phyloP scores from a whole-genome alignment of 345 rosid genomes.

The Camelina neglecta region DNA sequence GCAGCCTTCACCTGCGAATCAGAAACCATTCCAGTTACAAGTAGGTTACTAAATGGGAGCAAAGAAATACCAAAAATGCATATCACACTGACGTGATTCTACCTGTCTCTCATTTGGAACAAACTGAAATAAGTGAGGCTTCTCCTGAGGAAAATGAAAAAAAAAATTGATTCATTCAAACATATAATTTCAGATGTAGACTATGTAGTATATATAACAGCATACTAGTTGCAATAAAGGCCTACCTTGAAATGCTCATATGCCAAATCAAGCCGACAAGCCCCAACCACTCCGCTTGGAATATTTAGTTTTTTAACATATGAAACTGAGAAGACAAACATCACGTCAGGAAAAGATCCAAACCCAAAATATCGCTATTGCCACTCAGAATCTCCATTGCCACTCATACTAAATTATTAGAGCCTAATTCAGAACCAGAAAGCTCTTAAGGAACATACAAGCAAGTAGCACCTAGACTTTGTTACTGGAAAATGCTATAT shows the following conservation, averaged over 20 bases:
- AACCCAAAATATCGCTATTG: conserved; percentile 11
- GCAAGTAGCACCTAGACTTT: background rate
- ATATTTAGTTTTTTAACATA: conserved; percentile 86
- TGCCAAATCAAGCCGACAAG: conserved; percentile 98
- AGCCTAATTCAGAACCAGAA: background rate
- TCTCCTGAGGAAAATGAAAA: conserved; percentile 61
- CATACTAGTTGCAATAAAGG: conserved; percentile 19
- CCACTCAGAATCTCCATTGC: background rate
- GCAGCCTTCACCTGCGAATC: conserved; percentile 84
- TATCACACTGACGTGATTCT: background rate
- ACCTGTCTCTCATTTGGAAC: conserved; percentile 98
- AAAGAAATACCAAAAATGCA: conserved; percentile 27
- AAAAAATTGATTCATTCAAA: background rate
- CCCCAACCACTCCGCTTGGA: conserved; percentile 96
- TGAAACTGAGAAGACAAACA: conserved; percentile 56
- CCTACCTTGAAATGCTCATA: conserved; percentile 96
- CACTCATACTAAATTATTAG: background rate
- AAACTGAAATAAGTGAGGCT: conserved; percentile 89
- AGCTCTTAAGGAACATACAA: background rate
- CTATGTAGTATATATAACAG: background rate
- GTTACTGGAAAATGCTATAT: background rate
- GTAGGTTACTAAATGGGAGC: background rate
- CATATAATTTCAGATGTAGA: background rate
- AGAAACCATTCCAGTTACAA: conserved; percentile 4
- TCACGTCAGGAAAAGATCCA: conserved; percentile 20